Percentiles rank a stretch among this genome's conserved stretches.
Conservation (phyloP, 345 rosid species). For the Gossypium ekmanianum region DNA sequence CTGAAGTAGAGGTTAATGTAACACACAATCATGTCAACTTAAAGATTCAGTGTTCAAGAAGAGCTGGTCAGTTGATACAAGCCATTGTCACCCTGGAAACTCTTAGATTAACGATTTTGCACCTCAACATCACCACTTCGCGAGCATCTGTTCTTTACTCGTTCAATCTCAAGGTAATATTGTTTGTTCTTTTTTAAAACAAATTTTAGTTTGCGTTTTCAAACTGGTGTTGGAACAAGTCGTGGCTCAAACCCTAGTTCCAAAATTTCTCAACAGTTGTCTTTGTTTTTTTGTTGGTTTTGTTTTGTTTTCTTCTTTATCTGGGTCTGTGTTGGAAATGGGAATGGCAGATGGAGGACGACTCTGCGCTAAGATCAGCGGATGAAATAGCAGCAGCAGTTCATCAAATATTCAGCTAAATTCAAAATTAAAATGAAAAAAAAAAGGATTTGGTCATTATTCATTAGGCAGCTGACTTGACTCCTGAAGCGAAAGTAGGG, state of each 20-base stretch:
- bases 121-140: constrained; percentile 58
- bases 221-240: not conserved
- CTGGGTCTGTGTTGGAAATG: constrained; percentile 6
- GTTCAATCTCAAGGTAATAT: constrained; percentile 71
- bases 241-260: constrained; percentile 10
- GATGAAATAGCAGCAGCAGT: constrained; percentile 61
- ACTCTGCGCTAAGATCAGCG: constrained; percentile 51
- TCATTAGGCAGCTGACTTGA: constrained; percentile 15
- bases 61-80: constrained; percentile 52
- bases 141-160: constrained; percentile 47
- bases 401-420: constrained; percentile 55
- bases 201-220: not conserved
- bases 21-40: constrained; percentile 58
- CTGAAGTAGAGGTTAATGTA: constrained; percentile 48
- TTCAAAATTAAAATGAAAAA: constrained; percentile 21
- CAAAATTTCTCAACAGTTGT: not conserved
- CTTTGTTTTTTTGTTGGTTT: constrained; percentile 14
- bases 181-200: not conserved
- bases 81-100: constrained; percentile 58
- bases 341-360: constrained; percentile 60
- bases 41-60: constrained; percentile 51
- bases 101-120: constrained; percentile 55
- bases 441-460: not conserved
- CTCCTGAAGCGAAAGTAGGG: constrained; percentile 3
- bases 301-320: not conserved